phyloP scores from a whole-genome alignment of 768 basidiomycete genomes.

The Exidia glandulosa region DNA sequence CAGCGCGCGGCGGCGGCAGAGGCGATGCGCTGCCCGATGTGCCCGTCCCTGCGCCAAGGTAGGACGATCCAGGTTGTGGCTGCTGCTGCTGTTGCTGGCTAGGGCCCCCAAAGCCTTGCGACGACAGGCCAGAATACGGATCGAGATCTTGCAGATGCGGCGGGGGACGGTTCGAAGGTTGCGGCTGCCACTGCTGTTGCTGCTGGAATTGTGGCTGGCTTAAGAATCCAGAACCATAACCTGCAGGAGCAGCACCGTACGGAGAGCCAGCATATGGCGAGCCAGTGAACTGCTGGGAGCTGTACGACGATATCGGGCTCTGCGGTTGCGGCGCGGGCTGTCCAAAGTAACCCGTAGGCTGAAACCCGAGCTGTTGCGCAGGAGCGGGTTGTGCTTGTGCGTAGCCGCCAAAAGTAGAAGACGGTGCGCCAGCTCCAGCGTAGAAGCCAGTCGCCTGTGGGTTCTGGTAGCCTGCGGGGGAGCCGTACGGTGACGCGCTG shows the following conservation, averaged over 20 bases:
- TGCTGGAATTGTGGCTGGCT: slow-evolving; percentile 28
- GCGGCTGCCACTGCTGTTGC: slow-evolving; percentile 25
- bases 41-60: too few species aligned
- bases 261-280: not conserved
- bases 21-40: not conserved
- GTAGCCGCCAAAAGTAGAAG: too few species aligned
- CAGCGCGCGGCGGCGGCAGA: slow-evolving; percentile 11
- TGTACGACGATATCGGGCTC: too few species aligned
- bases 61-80: not conserved
- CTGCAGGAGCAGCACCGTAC: not conserved
- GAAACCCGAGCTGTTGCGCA: too few species aligned
- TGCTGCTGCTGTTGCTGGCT: slow-evolving; percentile 7
- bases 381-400: too few species aligned
- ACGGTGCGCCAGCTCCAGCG: too few species aligned
- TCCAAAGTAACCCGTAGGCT: too few species aligned
- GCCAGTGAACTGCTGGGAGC: too few species aligned
- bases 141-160: slow-evolving; percentile 30
- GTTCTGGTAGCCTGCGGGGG: too few species aligned
- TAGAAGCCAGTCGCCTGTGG: not conserved
- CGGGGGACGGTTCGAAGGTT: slow-evolving; percentile 17
- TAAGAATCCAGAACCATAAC: slow-evolving; percentile 1
- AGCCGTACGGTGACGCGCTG: too few species aligned
- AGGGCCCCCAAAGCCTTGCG: slow-evolving; percentile 2
- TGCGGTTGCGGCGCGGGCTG: too few species aligned
- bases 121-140: slow-evolving; percentile 20